Evolutionary conservation across 2,329 filamentous ascomycete species (phyloP).

Genomic region (Clonostachys solani): DNA sequence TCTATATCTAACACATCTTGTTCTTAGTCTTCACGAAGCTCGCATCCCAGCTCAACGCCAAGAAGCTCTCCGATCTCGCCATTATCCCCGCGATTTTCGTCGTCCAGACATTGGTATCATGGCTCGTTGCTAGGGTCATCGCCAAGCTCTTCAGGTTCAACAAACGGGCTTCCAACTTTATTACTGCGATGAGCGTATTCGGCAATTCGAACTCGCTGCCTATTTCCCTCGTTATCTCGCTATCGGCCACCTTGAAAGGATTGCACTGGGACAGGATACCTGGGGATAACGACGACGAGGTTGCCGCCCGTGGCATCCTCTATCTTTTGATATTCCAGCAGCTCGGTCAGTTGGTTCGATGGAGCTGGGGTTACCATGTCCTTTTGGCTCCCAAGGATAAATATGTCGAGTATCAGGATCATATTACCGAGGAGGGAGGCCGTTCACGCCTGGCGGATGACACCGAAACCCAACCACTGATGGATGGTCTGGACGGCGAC

Average conservation of each 20-base stretch:
- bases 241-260: slow-evolving; percentile 87
- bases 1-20: too few species aligned
- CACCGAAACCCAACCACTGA: slow-evolving; percentile 35
- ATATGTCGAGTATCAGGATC: slow-evolving; percentile 60
- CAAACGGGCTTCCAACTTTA: slow-evolving; percentile 86
- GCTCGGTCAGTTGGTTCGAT: slow-evolving; percentile 87
- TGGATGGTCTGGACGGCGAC: slow-evolving; percentile 15
- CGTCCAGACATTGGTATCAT: slow-evolving; percentile 84
- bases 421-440: slow-evolving; percentile 48
- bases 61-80: slow-evolving; percentile 80
- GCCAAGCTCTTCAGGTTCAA: slow-evolving; percentile 75
- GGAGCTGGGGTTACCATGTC: slow-evolving; percentile 98
- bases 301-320: slow-evolving; percentile 87
- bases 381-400: slow-evolving; percentile 80
- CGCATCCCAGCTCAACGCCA: slow-evolving; percentile 86
- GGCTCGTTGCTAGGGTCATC: slow-evolving; percentile 66
- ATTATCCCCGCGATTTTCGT: slow-evolving; percentile 91
- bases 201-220: slow-evolving; percentile 98
- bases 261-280: slow-evolving; percentile 91
- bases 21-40: slow-evolving; percentile 87
- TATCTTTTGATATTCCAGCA: slow-evolving; percentile 98
- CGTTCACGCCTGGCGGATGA: too few species aligned
- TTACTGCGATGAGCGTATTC: slow-evolving; percentile 95
- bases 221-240: slow-evolving; percentile 90
- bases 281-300: slow-evolving; percentile 92